Conservation (phyloP, 495 filamentous ascomycete genomes). For the Penicillium soppii region DNA sequence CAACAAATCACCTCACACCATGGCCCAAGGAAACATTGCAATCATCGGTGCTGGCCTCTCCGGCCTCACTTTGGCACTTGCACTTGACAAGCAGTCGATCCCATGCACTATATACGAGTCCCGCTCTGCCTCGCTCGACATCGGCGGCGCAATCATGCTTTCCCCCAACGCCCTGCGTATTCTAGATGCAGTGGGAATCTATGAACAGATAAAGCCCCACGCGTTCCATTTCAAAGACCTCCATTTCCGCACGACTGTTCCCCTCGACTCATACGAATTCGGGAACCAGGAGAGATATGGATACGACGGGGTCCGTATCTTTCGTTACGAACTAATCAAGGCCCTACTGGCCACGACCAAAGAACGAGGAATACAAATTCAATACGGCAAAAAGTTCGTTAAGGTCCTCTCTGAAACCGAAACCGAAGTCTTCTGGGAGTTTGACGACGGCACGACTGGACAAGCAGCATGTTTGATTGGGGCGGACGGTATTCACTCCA, state of each 20-base stretch:
- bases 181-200: constrained; percentile 46
- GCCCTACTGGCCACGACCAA: constrained; percentile 30
- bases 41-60: constrained; percentile 50
- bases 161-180: constrained; percentile 51
- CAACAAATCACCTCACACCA: constrained; percentile 18
- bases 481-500: constrained; percentile 51
- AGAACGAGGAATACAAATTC: constrained; percentile 35
- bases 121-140: constrained; percentile 29
- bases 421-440: constrained; percentile 37
- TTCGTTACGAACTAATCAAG: constrained; percentile 44
- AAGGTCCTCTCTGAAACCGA: constrained; percentile 33
- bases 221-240: constrained; percentile 40
- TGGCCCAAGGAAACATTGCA: constrained; percentile 20
- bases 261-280: constrained; percentile 44
- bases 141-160: constrained; percentile 53
- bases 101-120: constrained; percentile 46
- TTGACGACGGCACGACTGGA: constrained; percentile 36
- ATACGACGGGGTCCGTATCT: constrained; percentile 47
- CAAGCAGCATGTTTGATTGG: constrained; percentile 40
- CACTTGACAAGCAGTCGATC: constrained; percentile 39
- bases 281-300: constrained; percentile 41
- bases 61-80: constrained; percentile 47
- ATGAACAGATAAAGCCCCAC: constrained; percentile 29
- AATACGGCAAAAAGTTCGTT: constrained; percentile 43
- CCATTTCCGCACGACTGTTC: constrained; percentile 40